A percentile compares a stretch with the other conserved stretches of the same genome.
Evolutionary conservation across 1,284 basidiomycete species (phyloP).

Genomic region (Malassezia brasiliensis): DNA sequence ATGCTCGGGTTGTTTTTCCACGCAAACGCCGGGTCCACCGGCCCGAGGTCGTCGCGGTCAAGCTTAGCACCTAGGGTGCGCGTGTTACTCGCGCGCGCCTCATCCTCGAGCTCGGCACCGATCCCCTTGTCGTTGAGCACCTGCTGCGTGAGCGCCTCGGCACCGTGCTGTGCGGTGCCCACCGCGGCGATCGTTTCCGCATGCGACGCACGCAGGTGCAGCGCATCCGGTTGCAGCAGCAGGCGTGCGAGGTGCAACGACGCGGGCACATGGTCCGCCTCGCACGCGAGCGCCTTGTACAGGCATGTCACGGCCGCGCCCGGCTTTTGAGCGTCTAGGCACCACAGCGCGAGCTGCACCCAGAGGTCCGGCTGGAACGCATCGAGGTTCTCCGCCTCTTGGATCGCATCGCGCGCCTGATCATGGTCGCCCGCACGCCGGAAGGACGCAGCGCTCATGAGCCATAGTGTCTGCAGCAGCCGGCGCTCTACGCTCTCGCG

Average conservation of each 20-base stretch:
- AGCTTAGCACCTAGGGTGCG: conserved; percentile 2
- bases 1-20: conserved; percentile 25
- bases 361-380: conserved; percentile 79
- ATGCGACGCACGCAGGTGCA: conserved; percentile 12
- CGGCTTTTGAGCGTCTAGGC: conserved; percentile 21
- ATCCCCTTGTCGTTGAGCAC: conserved; percentile 4
- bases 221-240: conserved; percentile 21
- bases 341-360: conserved; percentile 59
- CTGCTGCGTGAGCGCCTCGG: conserved; percentile 1
- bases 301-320: conserved; percentile 36
- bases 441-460: conserved; percentile 88
- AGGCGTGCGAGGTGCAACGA: conserved; percentile 40
- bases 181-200: conserved; percentile 13
- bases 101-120: background rate
- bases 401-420: conserved; percentile 77
- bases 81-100: conserved; percentile 1
- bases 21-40: conserved; percentile 9
- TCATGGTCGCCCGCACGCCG: conserved; percentile 76
- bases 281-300: conserved; percentile 45
- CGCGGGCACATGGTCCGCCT: conserved; percentile 30
- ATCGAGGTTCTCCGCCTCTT: conserved; percentile 85
- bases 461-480: conserved; percentile 73
- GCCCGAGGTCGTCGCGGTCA: background rate
- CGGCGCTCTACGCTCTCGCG: conserved; percentile 22
- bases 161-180: conserved; percentile 4